phyloP scores from a whole-genome alignment of 2,329 filamentous ascomycete species.

The Periconia sp. region DNA sequence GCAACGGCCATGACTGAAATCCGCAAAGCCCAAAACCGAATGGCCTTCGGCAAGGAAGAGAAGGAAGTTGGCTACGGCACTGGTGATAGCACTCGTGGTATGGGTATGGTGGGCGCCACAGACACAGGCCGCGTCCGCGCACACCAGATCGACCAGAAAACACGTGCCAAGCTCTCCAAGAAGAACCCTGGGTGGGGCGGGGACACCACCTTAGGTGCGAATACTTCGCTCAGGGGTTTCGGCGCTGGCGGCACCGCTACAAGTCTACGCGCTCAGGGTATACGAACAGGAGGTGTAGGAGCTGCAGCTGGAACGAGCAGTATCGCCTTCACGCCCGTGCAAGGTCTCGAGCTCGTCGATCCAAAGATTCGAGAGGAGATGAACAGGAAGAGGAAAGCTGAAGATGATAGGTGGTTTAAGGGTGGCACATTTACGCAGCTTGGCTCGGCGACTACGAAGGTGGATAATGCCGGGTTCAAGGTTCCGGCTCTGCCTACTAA shows the following conservation, averaged over 20 bases:
- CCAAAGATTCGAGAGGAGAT: slow-evolving; percentile 89
- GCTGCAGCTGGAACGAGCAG: slow-evolving; percentile 75
- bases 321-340: slow-evolving; percentile 91
- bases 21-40: slow-evolving; percentile 92
- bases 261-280: slow-evolving; percentile 77
- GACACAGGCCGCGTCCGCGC: slow-evolving; percentile 89
- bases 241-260: slow-evolving; percentile 69
- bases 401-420: slow-evolving; percentile 96
- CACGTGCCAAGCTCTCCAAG: slow-evolving; percentile 88
- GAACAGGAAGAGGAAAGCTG: slow-evolving; percentile 87
- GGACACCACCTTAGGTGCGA: slow-evolving; percentile 57
- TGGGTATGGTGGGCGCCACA: slow-evolving; percentile 93
- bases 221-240: slow-evolving; percentile 79
- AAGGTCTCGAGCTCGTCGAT: slow-evolving; percentile 93
- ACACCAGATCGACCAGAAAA: slow-evolving; percentile 89
- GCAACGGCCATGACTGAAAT: slow-evolving; percentile 96
- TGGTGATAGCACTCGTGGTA: slow-evolving; percentile 81
- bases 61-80: slow-evolving; percentile 89
- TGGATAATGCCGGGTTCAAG: slow-evolving; percentile 74
- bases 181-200: slow-evolving; percentile 97
- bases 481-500: slow-evolving; percentile 80
- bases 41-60: slow-evolving; percentile 96
- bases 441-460: slow-evolving; percentile 43
- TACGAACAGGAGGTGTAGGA: slow-evolving; percentile 83
- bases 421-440: slow-evolving; percentile 96